phyloP scores from a whole-genome alignment of 169 alveolate genomes.

The Cryptosporidium tyzzeri region DNA sequence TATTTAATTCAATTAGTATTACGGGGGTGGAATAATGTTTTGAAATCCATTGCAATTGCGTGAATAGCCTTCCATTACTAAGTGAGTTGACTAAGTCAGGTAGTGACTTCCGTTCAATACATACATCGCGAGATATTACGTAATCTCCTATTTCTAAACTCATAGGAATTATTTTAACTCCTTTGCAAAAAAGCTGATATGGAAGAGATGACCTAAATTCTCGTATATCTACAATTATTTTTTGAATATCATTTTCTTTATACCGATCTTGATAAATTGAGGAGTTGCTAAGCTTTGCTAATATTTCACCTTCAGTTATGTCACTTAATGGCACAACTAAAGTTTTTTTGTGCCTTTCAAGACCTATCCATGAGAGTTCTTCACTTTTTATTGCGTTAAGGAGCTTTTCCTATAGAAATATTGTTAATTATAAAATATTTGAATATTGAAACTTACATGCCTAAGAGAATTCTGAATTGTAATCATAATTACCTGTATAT shows the following conservation, averaged over 20 bases:
- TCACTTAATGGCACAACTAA: slow-evolving; percentile 75
- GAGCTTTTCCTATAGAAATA: slow-evolving; percentile 29
- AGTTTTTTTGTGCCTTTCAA: slow-evolving; percentile 70
- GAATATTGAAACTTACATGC: slow-evolving; percentile 39
- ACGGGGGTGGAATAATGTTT: slow-evolving; percentile 78
- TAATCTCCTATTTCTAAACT: slow-evolving; percentile 87
- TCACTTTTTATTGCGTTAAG: slow-evolving; percentile 34
- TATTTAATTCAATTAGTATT: slow-evolving; percentile 78
- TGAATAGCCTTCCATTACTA: slow-evolving; percentile 83
- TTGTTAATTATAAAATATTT: background rate
- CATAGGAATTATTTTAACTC: slow-evolving; percentile 84
- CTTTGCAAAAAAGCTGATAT: slow-evolving; percentile 83
- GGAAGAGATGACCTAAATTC: slow-evolving; percentile 86
- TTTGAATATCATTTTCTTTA: slow-evolving; percentile 11
- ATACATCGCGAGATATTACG: slow-evolving; percentile 85
- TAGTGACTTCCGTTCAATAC: slow-evolving; percentile 87
- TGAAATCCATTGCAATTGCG: slow-evolving; percentile 83
- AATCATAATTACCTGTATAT: slow-evolving; percentile 15
- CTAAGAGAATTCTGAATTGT: slow-evolving; percentile 62
- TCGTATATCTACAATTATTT: slow-evolving; percentile 84
- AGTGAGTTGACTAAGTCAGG: slow-evolving; percentile 82
- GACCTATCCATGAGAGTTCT: slow-evolving; percentile 76
- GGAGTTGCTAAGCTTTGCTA: slow-evolving; percentile 1
- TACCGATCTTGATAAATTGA: background rate
- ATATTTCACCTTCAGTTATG: slow-evolving; percentile 44